Percentiles rank a stretch among this genome's conserved stretches.
phyloP scores from a whole-genome alignment of 805 yeast species.

The Ogataea ramenticola region DNA sequence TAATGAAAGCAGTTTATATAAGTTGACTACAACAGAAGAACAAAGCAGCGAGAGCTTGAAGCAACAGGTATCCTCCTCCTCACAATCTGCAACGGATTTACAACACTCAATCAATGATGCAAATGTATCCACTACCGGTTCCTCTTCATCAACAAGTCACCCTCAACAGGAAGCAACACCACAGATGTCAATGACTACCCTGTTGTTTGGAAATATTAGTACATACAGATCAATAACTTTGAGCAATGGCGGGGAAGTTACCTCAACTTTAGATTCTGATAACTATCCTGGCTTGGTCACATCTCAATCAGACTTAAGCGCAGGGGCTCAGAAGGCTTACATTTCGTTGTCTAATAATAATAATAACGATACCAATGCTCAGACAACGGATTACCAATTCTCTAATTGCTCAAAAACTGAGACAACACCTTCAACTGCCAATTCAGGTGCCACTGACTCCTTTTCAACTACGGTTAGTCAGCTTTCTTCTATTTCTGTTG shows the following conservation, averaged over 20 bases:
- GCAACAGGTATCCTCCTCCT: neutral
- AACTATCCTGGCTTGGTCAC: neutral
- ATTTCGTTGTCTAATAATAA: no score
- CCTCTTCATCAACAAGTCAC: neutral
- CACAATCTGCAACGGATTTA: neutral
- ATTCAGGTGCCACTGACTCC: no score
- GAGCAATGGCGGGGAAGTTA: conserved; percentile 3
- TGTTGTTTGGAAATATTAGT: conserved; percentile 1
- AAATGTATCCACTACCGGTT: neutral
- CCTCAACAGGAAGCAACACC: neutral
- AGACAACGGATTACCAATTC: no score
- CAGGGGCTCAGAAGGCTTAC: no score
- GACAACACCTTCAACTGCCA: no score
- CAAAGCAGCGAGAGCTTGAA: neutral
- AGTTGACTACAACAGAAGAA: neutral
- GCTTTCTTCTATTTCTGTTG: neutral
- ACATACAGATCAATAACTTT: conserved; percentile 4
- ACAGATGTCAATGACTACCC: conserved; percentile 3
- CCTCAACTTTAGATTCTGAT: neutral
- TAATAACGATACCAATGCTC: no score
- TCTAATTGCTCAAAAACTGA: no score
- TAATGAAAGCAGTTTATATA: no score
- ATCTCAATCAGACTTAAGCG: neutral
- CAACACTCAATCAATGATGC: no score
- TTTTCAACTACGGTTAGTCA: no score